Base-by-base conservation (phyloP, 2,329 filamentous ascomycete species). In the Fusarium denticulatum region DNA sequence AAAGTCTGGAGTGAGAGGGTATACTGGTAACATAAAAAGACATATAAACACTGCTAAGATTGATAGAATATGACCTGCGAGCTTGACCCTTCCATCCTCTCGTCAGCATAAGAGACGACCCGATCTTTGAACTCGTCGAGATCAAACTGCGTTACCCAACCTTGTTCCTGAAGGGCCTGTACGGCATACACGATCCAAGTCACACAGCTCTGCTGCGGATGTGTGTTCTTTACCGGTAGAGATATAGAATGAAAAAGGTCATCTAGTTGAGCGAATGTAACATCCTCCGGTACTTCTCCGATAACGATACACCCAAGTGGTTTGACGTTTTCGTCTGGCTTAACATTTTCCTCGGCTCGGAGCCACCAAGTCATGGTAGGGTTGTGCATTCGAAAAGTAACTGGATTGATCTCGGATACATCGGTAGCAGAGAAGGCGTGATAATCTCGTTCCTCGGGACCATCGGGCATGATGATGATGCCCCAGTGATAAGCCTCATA, bases 161-260 rank as follows among this genome's bases (percentile, higher is more conserved):
- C 77, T 34, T 71, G 64, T 13, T 24, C 59, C 62, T 81, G 80
- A 6, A 82, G 52, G 1, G 58, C 64, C 12, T 39, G 58, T 13
- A 82, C 75, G 3, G 80, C 80, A 66, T 77, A 62, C 28, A 71
- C 57, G n/a, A 56, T 67, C 80, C 80, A 82, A 18, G 79, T 79
- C 55, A 82, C 80, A n/a, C 80, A 81, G 64, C 79, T 81, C 67
- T 82, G 78, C 46, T 82, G 80, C 0, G 80, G 80, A 55, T 81
- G 50, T 22, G 63, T 79, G 28, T 81, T 78, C 66, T 80, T 82
- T 2, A 75, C 64, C 2, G 80, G 80, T 6, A 80, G 53, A 22
- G 74, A 77, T 37, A 82, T 58, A 15, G 16, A 34, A 2, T 42
- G 55, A 26, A 82, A 79, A 13, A 81, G 57, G 0, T 40, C 60